phyloP scores from a whole-genome alignment of 768 basidiomycete genomes.

The Pisolithus tinctorius region DNA sequence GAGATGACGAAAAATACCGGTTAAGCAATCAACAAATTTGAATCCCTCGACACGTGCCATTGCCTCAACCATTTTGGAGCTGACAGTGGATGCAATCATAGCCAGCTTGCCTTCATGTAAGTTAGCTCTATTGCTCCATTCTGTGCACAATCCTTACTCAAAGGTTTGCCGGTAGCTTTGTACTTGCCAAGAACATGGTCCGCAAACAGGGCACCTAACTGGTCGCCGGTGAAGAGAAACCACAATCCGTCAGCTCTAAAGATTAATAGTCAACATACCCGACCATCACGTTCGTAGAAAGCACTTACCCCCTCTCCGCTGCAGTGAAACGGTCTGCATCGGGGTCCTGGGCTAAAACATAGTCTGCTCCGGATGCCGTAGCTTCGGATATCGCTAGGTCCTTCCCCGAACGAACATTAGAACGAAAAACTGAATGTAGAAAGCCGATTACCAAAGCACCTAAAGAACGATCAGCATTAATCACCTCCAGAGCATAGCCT shows the following conservation, averaged over 20 bases:
- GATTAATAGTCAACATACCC: conserved; percentile 1
- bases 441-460: conserved; percentile 40
- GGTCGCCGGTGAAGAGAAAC: conserved; percentile 77
- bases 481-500: neutral
- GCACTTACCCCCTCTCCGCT: conserved; percentile 55
- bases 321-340: conserved; percentile 81
- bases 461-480: conserved; percentile 10
- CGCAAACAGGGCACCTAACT: conserved; percentile 61
- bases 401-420: conserved; percentile 30
- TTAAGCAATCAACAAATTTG: conserved; percentile 78
- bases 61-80: conserved; percentile 80
- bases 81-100: conserved; percentile 87
- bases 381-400: conserved; percentile 67
- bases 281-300: neutral
- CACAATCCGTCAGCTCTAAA: conserved; percentile 43
- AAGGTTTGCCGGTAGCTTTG: conserved; percentile 37
- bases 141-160: conserved; percentile 31
- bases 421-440: neutral
- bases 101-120: conserved; percentile 50
- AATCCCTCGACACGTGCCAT: conserved; percentile 77
- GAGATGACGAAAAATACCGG: conserved; percentile 39
- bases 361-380: conserved; percentile 39
- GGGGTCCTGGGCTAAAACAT: conserved; percentile 86
- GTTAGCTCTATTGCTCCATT: conserved; percentile 28
- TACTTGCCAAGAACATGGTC: conserved; percentile 38